These are phyloP conservation scores for Aspergillus quadricinctus DNA, from an alignment of 2,329 filamentous ascomycete genomes.

Conservation along the genomic window DNA sequence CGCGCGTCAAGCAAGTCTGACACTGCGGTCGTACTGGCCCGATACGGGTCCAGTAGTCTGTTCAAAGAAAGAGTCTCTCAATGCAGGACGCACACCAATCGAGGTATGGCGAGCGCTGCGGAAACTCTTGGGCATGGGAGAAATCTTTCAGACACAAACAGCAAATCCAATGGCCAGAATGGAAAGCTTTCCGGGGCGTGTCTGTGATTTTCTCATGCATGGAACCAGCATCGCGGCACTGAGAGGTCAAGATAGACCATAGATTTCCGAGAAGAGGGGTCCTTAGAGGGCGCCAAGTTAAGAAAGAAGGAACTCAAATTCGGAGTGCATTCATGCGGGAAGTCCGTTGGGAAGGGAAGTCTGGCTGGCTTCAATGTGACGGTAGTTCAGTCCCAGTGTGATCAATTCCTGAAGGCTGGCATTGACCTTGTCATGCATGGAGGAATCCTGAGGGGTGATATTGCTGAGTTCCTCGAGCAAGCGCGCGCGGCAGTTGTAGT, in stretches of 20 bases:
- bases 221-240: conserved; percentile 1
- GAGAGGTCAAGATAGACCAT: neutral
- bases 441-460: conserved; percentile 38
- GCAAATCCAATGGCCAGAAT: conserved; percentile 4
- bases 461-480: conserved; percentile 36
- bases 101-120: neutral
- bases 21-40: neutral
- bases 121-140: neutral
- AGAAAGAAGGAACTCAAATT: conserved; percentile 1
- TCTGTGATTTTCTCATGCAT: conserved; percentile 8
- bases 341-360: conserved; percentile 32
- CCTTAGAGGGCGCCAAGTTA: neutral
- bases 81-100: neutral
- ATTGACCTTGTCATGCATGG: conserved; percentile 42
- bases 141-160: neutral
- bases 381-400: conserved; percentile 40
- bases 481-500: conserved; percentile 38
- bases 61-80: neutral
- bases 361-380: conserved; percentile 40
- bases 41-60: neutral
- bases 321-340: conserved; percentile 24
- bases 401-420: conserved; percentile 42
- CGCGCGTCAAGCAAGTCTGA: neutral
- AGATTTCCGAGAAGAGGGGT: neutral
- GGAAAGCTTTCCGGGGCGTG: conserved; percentile 5